A percentile compares a stretch with the other conserved stretches of the same genome.
Evolutionary conservation across 805 yeast genomes (phyloP).

Genomic region (Clavispora carvajalis): DNA sequence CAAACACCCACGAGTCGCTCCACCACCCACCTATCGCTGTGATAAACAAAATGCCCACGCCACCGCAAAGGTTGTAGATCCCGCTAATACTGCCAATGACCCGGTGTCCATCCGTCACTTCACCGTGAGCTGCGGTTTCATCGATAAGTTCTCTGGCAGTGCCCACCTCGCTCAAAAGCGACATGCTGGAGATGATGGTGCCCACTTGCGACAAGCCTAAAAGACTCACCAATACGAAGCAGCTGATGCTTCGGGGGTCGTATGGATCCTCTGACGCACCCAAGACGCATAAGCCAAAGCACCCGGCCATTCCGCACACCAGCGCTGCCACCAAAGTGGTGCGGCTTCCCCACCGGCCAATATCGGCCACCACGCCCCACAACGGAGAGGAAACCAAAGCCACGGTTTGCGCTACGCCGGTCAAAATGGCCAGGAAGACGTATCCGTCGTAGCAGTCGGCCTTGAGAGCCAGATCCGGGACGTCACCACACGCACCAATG

Average conservation of each 20-base stretch:
- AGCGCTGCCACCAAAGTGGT: constrained; percentile 33
- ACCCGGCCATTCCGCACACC: constrained; percentile 40
- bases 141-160: too few species aligned
- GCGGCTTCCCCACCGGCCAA: constrained; percentile 22
- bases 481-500: constrained; percentile 43
- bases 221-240: constrained; percentile 36
- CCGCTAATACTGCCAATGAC: constrained; percentile 68
- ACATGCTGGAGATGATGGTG: constrained; percentile 57
- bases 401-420: constrained; percentile 60
- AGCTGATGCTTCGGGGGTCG: constrained; percentile 31
- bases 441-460: constrained; percentile 57
- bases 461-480: constrained; percentile 18
- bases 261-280: constrained; percentile 16
- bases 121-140: too few species aligned
- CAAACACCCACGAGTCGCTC: constrained; percentile 52
- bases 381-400: constrained; percentile 59
- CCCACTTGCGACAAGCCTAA: constrained; percentile 63
- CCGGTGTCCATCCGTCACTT: constrained; percentile 27
- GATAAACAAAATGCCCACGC: constrained; percentile 57
- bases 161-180: constrained; percentile 38
- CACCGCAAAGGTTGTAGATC: constrained; percentile 62
- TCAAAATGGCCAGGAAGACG: constrained; percentile 58
- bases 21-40: constrained; percentile 58
- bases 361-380: constrained; percentile 56
- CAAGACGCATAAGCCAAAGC: constrained; percentile 24